Evolutionary conservation across 495 filamentous ascomycete species (phyloP).

Genomic region (Daldinia grandis): DNA sequence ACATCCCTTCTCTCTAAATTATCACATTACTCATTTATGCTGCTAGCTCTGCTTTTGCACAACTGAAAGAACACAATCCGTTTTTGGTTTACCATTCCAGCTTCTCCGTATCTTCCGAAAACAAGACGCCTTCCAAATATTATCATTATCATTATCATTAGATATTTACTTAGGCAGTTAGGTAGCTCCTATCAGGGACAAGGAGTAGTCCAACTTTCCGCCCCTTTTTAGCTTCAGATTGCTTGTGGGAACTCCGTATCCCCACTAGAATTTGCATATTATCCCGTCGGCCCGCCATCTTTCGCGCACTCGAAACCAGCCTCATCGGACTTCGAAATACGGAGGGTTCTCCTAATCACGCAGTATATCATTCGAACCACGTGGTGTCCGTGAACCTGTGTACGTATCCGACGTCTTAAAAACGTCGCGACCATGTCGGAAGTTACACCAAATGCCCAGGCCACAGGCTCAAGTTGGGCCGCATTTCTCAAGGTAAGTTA

Average conservation of each 20-base stretch:
- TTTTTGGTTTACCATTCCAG: slow-evolving; percentile 17
- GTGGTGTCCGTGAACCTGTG: slow-evolving; percentile 8
- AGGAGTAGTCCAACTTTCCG: not conserved
- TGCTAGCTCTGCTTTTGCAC: not conserved
- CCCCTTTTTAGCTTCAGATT: slow-evolving; percentile 10
- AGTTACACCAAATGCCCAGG: slow-evolving; percentile 44
- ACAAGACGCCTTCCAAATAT: slow-evolving; percentile 7
- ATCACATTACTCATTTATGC: slow-evolving; percentile 1
- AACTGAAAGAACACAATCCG: slow-evolving; percentile 19
- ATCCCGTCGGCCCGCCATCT: slow-evolving; percentile 12
- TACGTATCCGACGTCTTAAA: slow-evolving; percentile 29
- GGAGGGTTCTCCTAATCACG: slow-evolving; percentile 12
- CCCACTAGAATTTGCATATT: slow-evolving; percentile 19
- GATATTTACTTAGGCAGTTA: no score
- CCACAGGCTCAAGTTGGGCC: slow-evolving; percentile 55
- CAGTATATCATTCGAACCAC: slow-evolving; percentile 19
- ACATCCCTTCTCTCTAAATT: slow-evolving; percentile 14
- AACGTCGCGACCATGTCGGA: slow-evolving; percentile 40
- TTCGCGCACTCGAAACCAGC: slow-evolving; percentile 19
- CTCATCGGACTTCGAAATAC: slow-evolving; percentile 17
- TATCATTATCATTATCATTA: no score
- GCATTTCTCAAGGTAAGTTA: slow-evolving; percentile 61
- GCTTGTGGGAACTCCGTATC: slow-evolving; percentile 23
- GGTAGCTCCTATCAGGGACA: not conserved
- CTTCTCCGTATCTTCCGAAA: slow-evolving; percentile 20